These are phyloP conservation scores for Chimonanthus praecox DNA, from an alignment of 164 flowering plant genomes.

Conservation along the genomic window DNA sequence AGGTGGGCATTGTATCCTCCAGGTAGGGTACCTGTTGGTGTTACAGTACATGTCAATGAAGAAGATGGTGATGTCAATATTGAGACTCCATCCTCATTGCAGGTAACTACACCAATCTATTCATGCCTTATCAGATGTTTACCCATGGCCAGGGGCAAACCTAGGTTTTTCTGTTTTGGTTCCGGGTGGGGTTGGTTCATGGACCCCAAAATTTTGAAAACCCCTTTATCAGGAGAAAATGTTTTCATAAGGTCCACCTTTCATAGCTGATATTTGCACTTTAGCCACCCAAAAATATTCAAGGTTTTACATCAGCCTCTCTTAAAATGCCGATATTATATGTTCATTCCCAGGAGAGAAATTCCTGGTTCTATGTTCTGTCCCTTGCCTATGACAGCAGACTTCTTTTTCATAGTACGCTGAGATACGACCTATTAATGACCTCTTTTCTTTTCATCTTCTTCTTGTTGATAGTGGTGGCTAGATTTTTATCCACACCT, in stretches of 20 bases:
- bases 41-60: slow-evolving; percentile 89
- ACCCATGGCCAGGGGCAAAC: too few species aligned
- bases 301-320: too few species aligned
- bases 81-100: slow-evolving; percentile 84
- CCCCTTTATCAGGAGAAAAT: too few species aligned
- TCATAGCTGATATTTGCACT: too few species aligned
- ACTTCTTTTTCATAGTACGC: not conserved
- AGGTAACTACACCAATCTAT: slow-evolving; percentile 39
- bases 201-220: too few species aligned
- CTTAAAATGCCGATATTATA: too few species aligned
- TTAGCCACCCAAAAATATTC: too few species aligned
- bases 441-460: not conserved
- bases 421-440: not conserved
- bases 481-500: slow-evolving; percentile 93
- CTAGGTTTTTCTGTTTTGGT: too few species aligned
- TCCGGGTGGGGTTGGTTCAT: too few species aligned
- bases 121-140: too few species aligned
- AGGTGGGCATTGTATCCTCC: slow-evolving; percentile 99
- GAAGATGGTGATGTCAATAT: slow-evolving; percentile 93
- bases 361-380: not conserved
- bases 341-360: too few species aligned
- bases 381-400: not conserved
- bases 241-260: too few species aligned
- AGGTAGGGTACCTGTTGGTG: slow-evolving; percentile 90
- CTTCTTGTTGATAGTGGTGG: slow-evolving; percentile 79